Evolutionary conservation across 495 filamentous ascomycete species (phyloP), one percentile per base, ranked within the genome.

Genomic region (Penicillium odoratum): DNA sequence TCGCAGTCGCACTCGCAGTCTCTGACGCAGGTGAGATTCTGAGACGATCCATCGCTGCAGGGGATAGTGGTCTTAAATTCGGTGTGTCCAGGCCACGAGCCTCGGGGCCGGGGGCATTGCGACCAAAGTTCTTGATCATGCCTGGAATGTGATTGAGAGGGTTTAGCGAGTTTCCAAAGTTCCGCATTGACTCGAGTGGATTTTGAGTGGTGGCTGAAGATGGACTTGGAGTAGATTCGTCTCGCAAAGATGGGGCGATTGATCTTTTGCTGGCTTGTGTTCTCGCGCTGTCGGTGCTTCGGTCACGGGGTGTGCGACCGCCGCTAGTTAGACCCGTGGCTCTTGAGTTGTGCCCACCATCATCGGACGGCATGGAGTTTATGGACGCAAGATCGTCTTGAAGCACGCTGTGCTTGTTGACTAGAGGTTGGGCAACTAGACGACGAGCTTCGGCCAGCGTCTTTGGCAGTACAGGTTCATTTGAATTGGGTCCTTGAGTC

Each of bases 361-460:
- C 72, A 29, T 77, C 78, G 38, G 69, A 63, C 26, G 62, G 61
- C 36, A 81, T 59, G 59, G 75, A 59, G 56, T 82, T 66, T 73
- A 77, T 64, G 4, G 76, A 64, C 1, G 77, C 71, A 53, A 72
- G 74, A 7, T 74, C 73, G 5, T 78, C 83, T 62, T 77, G 79
- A 3, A 64, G 68, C 4, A 74, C 75, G 69, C 64, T 74, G 47
- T 72, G 79, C 38, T 87, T 83, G 25, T 85, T 84, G 38, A 78
- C 71, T n/a, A 89, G 85, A 3, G 88, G 83, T 57, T 58, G 48
- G 16, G 85, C 84, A 48, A 98, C 88, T 10, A 98, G 81, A 69
- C 88, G 92, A 44, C 92, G 83, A 25, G 93, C 94, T 60, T 98
- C 94, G 51, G 94, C 94, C 1, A 98, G 76, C 7, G 94, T 98